Conservation (phyloP, 768 basidiomycete genomes). For the Candolleomyces aberdarensis region DNA sequence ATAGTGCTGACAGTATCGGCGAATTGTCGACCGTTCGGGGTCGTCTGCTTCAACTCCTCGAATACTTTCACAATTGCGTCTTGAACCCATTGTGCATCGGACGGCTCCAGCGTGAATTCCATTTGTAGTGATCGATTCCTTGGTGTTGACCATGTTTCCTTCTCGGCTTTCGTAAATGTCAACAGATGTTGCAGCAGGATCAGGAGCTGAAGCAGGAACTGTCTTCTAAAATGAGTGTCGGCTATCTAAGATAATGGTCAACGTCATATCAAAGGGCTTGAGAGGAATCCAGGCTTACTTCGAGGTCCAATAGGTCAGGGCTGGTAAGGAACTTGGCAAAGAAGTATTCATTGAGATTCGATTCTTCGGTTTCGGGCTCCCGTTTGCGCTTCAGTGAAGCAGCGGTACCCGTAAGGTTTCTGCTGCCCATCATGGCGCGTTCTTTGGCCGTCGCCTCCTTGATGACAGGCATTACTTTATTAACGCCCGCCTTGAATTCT, state of each 20-base stretch:
- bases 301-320: slow-evolving; percentile 81
- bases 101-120: slow-evolving; percentile 70
- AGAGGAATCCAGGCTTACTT: slow-evolving; percentile 45
- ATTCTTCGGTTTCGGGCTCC: slow-evolving; percentile 55
- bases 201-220: slow-evolving; percentile 82
- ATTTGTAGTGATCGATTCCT: slow-evolving; percentile 81
- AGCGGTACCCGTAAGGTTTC: slow-evolving; percentile 45
- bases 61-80: slow-evolving; percentile 59
- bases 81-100: slow-evolving; percentile 74
- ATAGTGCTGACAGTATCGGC: slow-evolving; percentile 70
- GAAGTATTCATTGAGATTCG: slow-evolving; percentile 70
- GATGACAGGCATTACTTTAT: slow-evolving; percentile 73
- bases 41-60: slow-evolving; percentile 67
- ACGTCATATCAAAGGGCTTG: slow-evolving; percentile 4
- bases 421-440: slow-evolving; percentile 75
- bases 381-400: slow-evolving; percentile 63
- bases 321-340: slow-evolving; percentile 93
- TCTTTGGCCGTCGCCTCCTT: slow-evolving; percentile 87
- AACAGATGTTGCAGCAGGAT: slow-evolving; percentile 76
- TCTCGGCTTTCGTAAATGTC: slow-evolving; percentile 67
- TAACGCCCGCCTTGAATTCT: slow-evolving; percentile 68
- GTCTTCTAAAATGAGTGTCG: slow-evolving; percentile 90
- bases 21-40: slow-evolving; percentile 75
- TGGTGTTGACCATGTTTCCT: slow-evolving; percentile 54
- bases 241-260: slow-evolving; percentile 55